Evolutionary conservation across 805 yeast species (phyloP).

Genomic region (Saccharomycopsis fibuligera): DNA sequence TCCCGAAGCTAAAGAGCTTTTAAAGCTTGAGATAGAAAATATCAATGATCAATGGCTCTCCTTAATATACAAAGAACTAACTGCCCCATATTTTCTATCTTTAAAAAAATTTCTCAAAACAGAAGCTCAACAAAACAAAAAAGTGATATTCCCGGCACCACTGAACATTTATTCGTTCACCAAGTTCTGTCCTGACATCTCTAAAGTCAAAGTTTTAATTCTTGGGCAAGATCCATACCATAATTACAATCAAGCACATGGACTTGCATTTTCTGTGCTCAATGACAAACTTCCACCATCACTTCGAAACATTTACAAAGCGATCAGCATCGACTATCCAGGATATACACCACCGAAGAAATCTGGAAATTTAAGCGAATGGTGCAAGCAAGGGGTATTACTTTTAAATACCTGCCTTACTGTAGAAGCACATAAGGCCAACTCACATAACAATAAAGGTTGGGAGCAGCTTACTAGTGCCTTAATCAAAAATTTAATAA

Average conservation of each 20-base stretch:
- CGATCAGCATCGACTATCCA: slow-evolving; percentile 60
- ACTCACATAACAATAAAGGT: slow-evolving; percentile 83
- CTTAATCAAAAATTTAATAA: slow-evolving; percentile 49
- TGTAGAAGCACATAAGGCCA: slow-evolving; percentile 88
- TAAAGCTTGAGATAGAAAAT: slow-evolving; percentile 61
- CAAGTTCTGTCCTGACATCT: slow-evolving; percentile 66
- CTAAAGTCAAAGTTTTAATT: slow-evolving; percentile 66
- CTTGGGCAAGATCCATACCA: slow-evolving; percentile 98
- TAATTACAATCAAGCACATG: slow-evolving; percentile 89
- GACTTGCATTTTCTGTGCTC: slow-evolving; percentile 82
- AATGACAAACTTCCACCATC: slow-evolving; percentile 81
- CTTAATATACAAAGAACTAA: slow-evolving; percentile 59
- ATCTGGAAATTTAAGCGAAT: slow-evolving; percentile 64
- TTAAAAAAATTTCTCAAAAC: slow-evolving; percentile 45
- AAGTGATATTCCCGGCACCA: slow-evolving; percentile 70
- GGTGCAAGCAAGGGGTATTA: slow-evolving; percentile 87
- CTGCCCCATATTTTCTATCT: slow-evolving; percentile 76
- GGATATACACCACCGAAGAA: slow-evolving; percentile 54
- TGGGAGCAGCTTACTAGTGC: slow-evolving; percentile 89
- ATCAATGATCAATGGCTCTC: slow-evolving; percentile 77
- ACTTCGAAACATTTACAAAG: slow-evolving; percentile 77
- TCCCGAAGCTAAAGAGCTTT: slow-evolving; percentile 30
- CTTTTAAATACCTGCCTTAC: slow-evolving; percentile 84
- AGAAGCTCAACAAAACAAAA: slow-evolving; percentile 37
- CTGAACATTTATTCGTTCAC: slow-evolving; percentile 88